Evolutionary conservation across 768 basidiomycete genomes (phyloP).

Genomic region (Trametes meyenii): DNA sequence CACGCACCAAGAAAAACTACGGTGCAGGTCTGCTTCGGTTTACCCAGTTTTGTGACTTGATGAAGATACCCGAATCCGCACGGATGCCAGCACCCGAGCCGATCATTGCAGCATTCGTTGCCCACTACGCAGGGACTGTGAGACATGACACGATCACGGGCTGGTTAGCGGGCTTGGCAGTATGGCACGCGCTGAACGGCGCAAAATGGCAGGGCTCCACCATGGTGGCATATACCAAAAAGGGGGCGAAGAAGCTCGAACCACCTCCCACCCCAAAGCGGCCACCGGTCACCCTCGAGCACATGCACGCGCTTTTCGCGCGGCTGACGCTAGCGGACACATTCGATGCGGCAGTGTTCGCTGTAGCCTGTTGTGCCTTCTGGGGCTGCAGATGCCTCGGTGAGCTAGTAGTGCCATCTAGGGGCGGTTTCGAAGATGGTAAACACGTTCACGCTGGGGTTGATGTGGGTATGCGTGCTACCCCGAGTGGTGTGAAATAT

Average conservation of each 20-base stretch:
- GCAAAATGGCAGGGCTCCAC: constrained; percentile 40
- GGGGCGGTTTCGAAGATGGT: not conserved
- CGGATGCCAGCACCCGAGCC: constrained; percentile 36
- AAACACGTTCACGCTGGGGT: not conserved
- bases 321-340: constrained; percentile 32
- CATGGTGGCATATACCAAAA: constrained; percentile 18
- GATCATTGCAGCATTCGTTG: constrained; percentile 36
- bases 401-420: constrained; percentile 8
- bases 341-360: constrained; percentile 41
- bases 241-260: constrained; percentile 29
- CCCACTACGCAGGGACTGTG: constrained; percentile 16
- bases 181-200: constrained; percentile 41
- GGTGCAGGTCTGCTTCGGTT: constrained; percentile 39
- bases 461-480: not conserved
- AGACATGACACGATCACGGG: constrained; percentile 27
- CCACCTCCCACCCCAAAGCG: constrained; percentile 26
- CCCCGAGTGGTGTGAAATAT: constrained; percentile 4
- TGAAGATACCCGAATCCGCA: constrained; percentile 33
- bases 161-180: constrained; percentile 40
- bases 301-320: constrained; percentile 31
- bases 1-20: constrained; percentile 27
- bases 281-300: constrained; percentile 39
- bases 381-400: constrained; percentile 36
- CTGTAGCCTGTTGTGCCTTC: constrained; percentile 39
- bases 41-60: constrained; percentile 42